These are phyloP conservation scores for Kodamaea neixiangensis DNA, from an alignment of 805 yeast genomes.

Conservation along the genomic window DNA sequence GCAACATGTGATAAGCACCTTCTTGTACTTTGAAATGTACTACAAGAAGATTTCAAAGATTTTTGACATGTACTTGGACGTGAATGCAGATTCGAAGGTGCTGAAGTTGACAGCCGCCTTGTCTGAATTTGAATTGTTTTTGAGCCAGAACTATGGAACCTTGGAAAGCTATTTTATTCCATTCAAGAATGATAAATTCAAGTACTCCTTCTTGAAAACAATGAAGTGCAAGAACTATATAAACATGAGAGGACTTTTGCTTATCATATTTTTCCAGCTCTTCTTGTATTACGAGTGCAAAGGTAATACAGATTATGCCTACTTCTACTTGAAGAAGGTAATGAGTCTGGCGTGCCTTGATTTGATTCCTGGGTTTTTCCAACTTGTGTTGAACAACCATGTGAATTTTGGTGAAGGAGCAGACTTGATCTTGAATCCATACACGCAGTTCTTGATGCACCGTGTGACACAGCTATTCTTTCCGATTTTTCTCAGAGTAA, in stretches of 20 bases:
- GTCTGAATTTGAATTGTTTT: slow-evolving; percentile 12
- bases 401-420: slow-evolving; percentile 44
- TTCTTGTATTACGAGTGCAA: slow-evolving; percentile 41
- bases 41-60: slow-evolving; percentile 17
- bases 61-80: slow-evolving; percentile 17
- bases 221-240: slow-evolving; percentile 18
- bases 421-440: slow-evolving; percentile 45
- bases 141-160: slow-evolving; percentile 15
- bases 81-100: slow-evolving; percentile 15
- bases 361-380: slow-evolving; percentile 31
- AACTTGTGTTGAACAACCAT: slow-evolving; percentile 31
- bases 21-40: slow-evolving; percentile 29
- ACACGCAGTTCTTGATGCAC: slow-evolving; percentile 27
- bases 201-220: slow-evolving; percentile 14
- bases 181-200: neutral
- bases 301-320: slow-evolving; percentile 28
- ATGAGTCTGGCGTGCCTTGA: slow-evolving; percentile 27
- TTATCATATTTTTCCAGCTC: slow-evolving; percentile 34
- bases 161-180: slow-evolving; percentile 26
- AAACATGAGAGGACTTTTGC: slow-evolving; percentile 20
- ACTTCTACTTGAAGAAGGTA: slow-evolving; percentile 34
- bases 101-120: slow-evolving; percentile 12
- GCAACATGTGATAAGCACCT: slow-evolving; percentile 24
- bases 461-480: slow-evolving; percentile 29
- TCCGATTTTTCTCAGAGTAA: slow-evolving; percentile 22